Percentiles rank a stretch among this genome's conserved stretches.
These are phyloP conservation scores for Dioscorea dumetorum DNA, from an alignment of 106 monocot genomes.

Conservation along the genomic window DNA sequence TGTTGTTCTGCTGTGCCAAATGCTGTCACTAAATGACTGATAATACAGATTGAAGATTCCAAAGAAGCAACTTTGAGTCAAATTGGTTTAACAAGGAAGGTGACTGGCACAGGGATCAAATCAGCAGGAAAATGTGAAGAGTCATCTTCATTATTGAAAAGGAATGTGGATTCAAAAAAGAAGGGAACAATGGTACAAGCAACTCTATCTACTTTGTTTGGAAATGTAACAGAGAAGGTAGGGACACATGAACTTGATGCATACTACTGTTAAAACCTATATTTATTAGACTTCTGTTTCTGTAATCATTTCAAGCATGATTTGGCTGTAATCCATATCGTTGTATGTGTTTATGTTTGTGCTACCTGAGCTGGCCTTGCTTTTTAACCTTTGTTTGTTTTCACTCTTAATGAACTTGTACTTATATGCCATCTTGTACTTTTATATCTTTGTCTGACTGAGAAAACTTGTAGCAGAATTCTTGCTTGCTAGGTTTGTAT, in stretches of 20 bases:
- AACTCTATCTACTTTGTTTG: constrained; percentile 67
- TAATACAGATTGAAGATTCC: constrained; percentile 26
- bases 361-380: not conserved
- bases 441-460: not conserved
- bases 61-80: constrained; percentile 2
- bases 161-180: constrained; percentile 19
- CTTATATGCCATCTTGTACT: not conserved
- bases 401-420: not conserved
- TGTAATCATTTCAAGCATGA: not conserved
- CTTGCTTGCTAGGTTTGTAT: too few species aligned
- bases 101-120: constrained; percentile 4
- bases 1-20: too few species aligned
- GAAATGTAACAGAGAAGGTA: constrained; percentile 54
- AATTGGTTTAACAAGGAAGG: constrained; percentile 13
- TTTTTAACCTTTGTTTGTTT: not conserved
- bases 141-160: constrained; percentile 17
- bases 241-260: constrained; percentile 1
- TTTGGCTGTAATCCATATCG: too few species aligned
- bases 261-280: too few species aligned
- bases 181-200: constrained; percentile 59
- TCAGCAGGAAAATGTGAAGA: constrained; percentile 12
- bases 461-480: not conserved
- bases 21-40: constrained; percentile 9
- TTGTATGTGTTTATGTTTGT: not conserved
- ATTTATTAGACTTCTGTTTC: not conserved